phyloP scores from a whole-genome alignment of 768 basidiomycete species.

The Flagelloscypha sp. region DNA sequence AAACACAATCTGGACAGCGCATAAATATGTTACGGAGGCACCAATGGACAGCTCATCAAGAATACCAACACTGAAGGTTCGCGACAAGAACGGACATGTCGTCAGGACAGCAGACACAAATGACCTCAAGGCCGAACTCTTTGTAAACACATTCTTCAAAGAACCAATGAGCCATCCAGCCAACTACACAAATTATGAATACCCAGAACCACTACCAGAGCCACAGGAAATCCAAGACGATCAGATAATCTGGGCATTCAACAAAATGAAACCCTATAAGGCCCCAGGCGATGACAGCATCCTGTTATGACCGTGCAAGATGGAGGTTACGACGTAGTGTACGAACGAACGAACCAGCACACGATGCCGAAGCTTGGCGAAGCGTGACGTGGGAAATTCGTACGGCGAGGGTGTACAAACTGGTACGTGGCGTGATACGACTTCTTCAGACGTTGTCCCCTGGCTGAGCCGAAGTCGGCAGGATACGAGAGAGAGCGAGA shows the following conservation, averaged over 20 bases:
- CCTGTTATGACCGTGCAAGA: no score
- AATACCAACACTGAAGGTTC: constrained; percentile 17
- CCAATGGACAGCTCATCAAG: constrained; percentile 4
- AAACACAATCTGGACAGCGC: constrained; percentile 16
- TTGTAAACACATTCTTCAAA: constrained; percentile 22
- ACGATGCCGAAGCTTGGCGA: no score
- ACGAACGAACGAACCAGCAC: no score
- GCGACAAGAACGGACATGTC: not conserved
- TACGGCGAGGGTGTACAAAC: no score
- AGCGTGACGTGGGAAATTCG: no score
- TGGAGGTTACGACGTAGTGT: no score
- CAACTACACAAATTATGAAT: constrained; percentile 13
- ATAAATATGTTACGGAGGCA: constrained; percentile 13
- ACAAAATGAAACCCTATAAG: constrained; percentile 25
- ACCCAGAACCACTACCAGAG: constrained; percentile 17
- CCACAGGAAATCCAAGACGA: constrained; percentile 14
- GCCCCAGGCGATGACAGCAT: no score
- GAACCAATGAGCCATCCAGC: constrained; percentile 1
- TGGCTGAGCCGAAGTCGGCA: no score
- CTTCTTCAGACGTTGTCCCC: no score
- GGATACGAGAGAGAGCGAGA: no score
- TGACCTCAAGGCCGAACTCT: constrained; percentile 15
- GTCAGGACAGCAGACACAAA: constrained; percentile 12
- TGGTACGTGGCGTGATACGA: no score
- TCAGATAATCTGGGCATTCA: constrained; percentile 19